A percentile compares a stretch with the other conserved stretches of the same genome.
These are phyloP conservation scores for Candida oleophila DNA, from an alignment of 805 yeast genomes.

Conservation along the genomic window DNA sequence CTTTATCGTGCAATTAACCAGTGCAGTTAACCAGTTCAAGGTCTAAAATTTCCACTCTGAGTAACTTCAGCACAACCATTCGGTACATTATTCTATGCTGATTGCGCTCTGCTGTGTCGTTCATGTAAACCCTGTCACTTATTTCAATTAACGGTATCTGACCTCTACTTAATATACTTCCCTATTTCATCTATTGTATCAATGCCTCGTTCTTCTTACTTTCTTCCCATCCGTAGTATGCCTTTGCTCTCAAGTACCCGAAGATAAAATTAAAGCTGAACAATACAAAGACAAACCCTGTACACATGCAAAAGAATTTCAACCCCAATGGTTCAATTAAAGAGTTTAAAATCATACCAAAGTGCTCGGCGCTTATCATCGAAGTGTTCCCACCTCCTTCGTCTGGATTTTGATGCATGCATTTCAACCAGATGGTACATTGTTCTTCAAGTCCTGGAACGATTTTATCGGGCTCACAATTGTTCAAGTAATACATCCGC, in stretches of 20 bases:
- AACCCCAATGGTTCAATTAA: constrained; percentile 67
- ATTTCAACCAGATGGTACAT: constrained; percentile 63
- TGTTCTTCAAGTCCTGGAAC: constrained; percentile 58
- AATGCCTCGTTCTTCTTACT: not conserved
- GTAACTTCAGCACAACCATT: no score
- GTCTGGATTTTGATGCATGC: constrained; percentile 61
- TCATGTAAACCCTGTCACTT: not conserved
- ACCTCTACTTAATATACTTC: no score
- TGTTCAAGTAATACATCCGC: constrained; percentile 50
- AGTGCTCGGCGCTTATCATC: constrained; percentile 56
- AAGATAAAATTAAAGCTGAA: constrained; percentile 63
- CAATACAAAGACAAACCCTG: constrained; percentile 42
- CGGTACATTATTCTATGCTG: no score
- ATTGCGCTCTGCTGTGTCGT: no score
- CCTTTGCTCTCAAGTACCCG: constrained; percentile 62
- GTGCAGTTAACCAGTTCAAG: no score
- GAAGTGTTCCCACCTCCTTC: constrained; percentile 52
- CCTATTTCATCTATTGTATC: not conserved
- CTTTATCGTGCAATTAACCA: no score
- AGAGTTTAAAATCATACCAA: constrained; percentile 62
- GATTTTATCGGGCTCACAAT: constrained; percentile 53
- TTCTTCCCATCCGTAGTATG: constrained; percentile 40
- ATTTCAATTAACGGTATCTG: not conserved
- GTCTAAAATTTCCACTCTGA: no score
- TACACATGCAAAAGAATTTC: constrained; percentile 51